Conservation (phyloP, 495 filamentous ascomycete species). For the Cercophora sp. region DNA sequence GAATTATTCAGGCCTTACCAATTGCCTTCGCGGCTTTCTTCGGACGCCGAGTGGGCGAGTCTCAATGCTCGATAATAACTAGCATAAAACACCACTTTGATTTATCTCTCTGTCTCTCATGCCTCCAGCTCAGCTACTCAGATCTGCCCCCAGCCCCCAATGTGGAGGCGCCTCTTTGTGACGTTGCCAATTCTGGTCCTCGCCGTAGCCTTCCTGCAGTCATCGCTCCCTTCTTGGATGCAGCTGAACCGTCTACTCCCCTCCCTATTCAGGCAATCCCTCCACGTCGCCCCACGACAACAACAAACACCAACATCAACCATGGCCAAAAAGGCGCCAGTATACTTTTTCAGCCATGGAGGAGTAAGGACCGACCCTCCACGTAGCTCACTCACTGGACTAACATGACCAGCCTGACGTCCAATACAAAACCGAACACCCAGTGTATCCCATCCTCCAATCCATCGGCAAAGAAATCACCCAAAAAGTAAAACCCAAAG, state of each 20-base stretch:
- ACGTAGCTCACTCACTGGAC: not conserved
- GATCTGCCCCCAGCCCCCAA: too few species aligned
- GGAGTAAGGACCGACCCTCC: conserved; percentile 51
- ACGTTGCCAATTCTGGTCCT: conserved; percentile 8
- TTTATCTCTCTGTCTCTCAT: not conserved
- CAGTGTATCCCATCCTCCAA: conserved; percentile 66
- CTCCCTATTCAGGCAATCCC: conserved; percentile 8
- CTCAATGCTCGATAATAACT: too few species aligned
- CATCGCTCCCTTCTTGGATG: not conserved
- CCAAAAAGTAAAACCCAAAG: conserved; percentile 70
- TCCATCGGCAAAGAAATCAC: conserved; percentile 75
- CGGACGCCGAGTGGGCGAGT: too few species aligned
- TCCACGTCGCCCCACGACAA: conserved; percentile 11
- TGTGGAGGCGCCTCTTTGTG: conserved; percentile 9
- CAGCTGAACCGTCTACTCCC: conserved; percentile 2
- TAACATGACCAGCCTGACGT: conserved; percentile 56
- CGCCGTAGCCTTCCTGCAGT: conserved; percentile 9
- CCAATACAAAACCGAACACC: conserved; percentile 70
- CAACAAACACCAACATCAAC: conserved; percentile 15
- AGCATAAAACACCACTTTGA: not conserved
- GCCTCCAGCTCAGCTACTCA: not conserved
- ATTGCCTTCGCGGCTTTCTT: too few species aligned
- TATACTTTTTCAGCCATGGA: conserved; percentile 79
- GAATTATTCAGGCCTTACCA: conserved; percentile 10
- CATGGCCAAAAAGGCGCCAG: conserved; percentile 44